phyloP scores from a whole-genome alignment of 805 yeast species.

The Candida rishiriensis region DNA sequence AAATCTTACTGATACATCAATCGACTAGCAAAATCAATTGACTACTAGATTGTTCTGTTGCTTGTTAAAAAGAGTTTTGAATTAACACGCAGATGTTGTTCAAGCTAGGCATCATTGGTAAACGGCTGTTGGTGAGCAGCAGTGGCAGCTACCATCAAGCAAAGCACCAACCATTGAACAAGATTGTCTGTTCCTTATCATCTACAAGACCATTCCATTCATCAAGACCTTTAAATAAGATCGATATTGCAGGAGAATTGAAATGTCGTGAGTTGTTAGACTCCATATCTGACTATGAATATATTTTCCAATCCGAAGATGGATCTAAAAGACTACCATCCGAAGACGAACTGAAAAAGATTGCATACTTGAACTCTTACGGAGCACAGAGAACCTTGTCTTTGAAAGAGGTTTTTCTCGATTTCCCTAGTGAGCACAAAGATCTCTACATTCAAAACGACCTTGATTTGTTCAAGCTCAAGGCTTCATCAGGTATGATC shows the following conservation, averaged over 20 bases:
- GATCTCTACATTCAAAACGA: conserved; percentile 57
- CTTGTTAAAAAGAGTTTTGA: no score
- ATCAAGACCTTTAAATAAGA: conserved; percentile 16
- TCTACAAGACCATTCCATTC: conserved; percentile 10
- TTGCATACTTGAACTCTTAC: conserved; percentile 65
- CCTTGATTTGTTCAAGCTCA: conserved; percentile 52
- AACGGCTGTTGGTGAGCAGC: no score
- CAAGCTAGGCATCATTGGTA: no score
- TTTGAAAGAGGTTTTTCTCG: conserved; percentile 35
- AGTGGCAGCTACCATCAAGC: not conserved
- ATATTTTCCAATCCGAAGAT: conserved; percentile 68
- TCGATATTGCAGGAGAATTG: conserved; percentile 48
- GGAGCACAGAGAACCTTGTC: conserved; percentile 54
- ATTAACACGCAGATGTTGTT: no score
- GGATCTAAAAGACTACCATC: conserved; percentile 68
- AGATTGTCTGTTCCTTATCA: no score
- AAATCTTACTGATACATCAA: no score
- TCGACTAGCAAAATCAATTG: no score
- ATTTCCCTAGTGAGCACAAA: conserved; percentile 48
- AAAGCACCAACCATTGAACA: not conserved
- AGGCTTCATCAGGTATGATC: conserved; percentile 57
- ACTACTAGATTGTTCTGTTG: no score
- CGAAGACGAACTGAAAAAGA: conserved; percentile 66
- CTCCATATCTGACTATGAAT: conserved; percentile 57
- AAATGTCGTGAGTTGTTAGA: conserved; percentile 61